Percentiles rank a stretch among this genome's conserved stretches.
These are phyloP conservation scores for Neurospora intermedia DNA, from an alignment of 495 filamentous ascomycete species.

Conservation along the genomic window DNA sequence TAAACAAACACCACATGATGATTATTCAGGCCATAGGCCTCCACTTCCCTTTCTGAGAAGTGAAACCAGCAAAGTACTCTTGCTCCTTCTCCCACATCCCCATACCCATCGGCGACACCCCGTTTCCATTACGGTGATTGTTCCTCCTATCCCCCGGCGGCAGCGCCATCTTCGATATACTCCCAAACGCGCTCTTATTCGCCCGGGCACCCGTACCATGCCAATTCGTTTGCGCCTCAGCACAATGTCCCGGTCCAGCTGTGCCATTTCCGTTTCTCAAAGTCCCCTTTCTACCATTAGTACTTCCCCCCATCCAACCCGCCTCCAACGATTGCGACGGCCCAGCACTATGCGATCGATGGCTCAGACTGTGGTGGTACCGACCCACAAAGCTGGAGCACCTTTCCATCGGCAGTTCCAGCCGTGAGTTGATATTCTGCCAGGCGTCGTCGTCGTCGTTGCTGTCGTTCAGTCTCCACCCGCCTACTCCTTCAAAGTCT, in stretches of 20 bases:
- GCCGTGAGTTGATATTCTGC: slow-evolving; percentile 62
- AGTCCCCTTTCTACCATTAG: not conserved
- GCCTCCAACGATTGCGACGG: not conserved
- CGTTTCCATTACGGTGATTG: not conserved
- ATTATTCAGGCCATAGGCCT: not conserved
- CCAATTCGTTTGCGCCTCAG: not conserved
- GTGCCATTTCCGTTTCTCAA: not conserved
- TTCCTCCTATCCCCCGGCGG: not conserved
- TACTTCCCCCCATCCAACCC: not conserved
- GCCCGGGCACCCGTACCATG: not conserved
- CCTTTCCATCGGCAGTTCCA: slow-evolving; percentile 61
- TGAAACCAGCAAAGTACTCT: not conserved
- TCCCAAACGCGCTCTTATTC: not conserved
- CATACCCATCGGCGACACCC: not conserved
- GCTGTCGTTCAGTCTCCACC: slow-evolving; percentile 54
- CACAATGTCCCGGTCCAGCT: not conserved
- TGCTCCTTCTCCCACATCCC: not conserved
- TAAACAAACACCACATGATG: not conserved
- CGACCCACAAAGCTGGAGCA: slow-evolving; percentile 23
- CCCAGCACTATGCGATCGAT: slow-evolving; percentile 27
- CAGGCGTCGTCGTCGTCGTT: slow-evolving; percentile 53
- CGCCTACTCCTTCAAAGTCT: slow-evolving; percentile 81
- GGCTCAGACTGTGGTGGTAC: slow-evolving; percentile 12
- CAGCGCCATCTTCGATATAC: not conserved
- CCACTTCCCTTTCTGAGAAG: not conserved